Evolutionary conservation across 1,284 basidiomycete genomes (phyloP), one percentile per base, ranked within the genome.

Genomic region (Cryptococcus sp.): DNA sequence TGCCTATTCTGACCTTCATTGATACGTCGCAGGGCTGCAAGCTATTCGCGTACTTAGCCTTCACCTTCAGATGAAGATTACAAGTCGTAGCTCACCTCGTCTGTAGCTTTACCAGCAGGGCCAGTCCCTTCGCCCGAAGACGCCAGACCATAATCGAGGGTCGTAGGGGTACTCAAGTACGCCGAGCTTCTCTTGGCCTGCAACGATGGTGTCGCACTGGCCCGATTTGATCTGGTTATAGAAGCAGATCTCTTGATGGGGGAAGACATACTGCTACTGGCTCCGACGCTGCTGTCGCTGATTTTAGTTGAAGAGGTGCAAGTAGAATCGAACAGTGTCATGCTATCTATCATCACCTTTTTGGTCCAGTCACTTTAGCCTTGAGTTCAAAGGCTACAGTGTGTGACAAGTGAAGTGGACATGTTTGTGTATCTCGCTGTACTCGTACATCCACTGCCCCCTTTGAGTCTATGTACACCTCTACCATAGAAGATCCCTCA

Each of bases 171-270:
- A 6, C 39, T 41, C 15, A 58, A n/a, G 48, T 50, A 54, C 3
- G 57, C 57, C 43, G 57, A 58, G 10, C 52, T 30, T 47, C 57
- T 20, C 38, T 47, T 58, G 19, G 41, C 39, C 11, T 3, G 39
- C 11, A 46, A 25, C 4, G 57, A 58, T 1, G 52, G 45, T 11
- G 57, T 54, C 38, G 53, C 39, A 0, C 25, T 35, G 17, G 11
- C 42, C 20, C 52, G 41, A 11, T 47, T 58, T n/a, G 50, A 42
- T 1, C 48, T 4, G 16, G 48, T 30, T 5, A 50, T 39, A 17
- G 57, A 58, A 5, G 45, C 51, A 20, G 47, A 47, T 13, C 57
- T 46, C 38, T 51, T 17, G 3, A 58, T 27, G 11, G 56, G 49
- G 10, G 51, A 47, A 7, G 51, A 43, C 51, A 58, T 53, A 16